These are phyloP conservation scores for Rhododendron simsii DNA, from an alignment of 148 eudicot genomes.

Conservation along the genomic window DNA sequence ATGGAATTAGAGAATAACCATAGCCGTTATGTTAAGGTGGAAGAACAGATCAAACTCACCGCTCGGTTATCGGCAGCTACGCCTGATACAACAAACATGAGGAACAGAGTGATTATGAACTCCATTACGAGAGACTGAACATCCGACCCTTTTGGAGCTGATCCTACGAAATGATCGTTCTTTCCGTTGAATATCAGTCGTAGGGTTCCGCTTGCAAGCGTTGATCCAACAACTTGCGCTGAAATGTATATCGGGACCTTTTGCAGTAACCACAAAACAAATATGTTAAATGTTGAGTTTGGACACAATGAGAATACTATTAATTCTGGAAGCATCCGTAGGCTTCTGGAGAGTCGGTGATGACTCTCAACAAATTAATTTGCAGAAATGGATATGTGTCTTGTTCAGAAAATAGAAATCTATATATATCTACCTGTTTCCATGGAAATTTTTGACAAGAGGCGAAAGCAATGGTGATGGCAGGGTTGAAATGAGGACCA, in stretches of 20 bases:
- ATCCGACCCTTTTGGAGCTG: constrained; percentile 41
- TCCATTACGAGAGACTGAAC: constrained; percentile 58
- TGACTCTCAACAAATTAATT: too few relatives aligned
- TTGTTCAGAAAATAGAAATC: background rate
- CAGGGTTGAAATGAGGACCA: constrained; percentile 31
- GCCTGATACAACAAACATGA: constrained; percentile 69
- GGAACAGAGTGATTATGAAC: constrained; percentile 64
- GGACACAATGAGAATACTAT: too few relatives aligned
- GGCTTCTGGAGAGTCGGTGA: too few relatives aligned
- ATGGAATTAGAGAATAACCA: background rate
- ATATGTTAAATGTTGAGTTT: background rate
- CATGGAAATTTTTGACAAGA: constrained; percentile 18
- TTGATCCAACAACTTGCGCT: constrained; percentile 57
- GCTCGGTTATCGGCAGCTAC: constrained; percentile 72
- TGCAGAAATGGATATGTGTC: too few relatives aligned
- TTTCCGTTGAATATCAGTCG: constrained; percentile 49
- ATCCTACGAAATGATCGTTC: constrained; percentile 46
- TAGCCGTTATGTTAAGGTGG: background rate
- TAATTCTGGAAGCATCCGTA: too few relatives aligned
- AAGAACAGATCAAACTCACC: constrained; percentile 28
- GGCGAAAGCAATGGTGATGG: constrained; percentile 32
- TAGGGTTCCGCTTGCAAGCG: constrained; percentile 58
- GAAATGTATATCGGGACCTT: constrained; percentile 53
- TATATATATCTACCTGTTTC: constrained; percentile 10
- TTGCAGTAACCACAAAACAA: background rate